These are phyloP conservation scores for Rickenella mellea DNA, from an alignment of 768 basidiomycete genomes.

Conservation along the genomic window DNA sequence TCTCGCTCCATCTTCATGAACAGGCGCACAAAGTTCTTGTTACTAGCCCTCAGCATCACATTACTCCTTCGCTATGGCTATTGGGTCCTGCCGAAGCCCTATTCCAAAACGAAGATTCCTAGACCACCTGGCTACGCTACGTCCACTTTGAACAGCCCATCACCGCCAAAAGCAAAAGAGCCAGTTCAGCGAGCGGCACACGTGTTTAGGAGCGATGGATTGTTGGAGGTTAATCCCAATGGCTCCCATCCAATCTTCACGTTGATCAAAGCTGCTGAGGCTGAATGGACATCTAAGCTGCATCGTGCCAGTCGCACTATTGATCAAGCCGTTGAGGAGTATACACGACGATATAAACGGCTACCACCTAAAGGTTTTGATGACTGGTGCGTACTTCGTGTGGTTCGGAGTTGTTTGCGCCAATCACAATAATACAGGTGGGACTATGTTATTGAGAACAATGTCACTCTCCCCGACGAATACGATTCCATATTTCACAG, in stretches of 20 bases:
- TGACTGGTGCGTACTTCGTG: conserved; percentile 35
- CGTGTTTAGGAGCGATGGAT: conserved; percentile 19
- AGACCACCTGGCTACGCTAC: no score
- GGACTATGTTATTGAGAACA: conserved; percentile 32
- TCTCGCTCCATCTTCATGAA: no score
- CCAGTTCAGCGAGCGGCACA: no score
- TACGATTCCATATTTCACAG: conserved; percentile 41
- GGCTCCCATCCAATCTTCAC: conserved; percentile 36
- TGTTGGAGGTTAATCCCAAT: conserved; percentile 25
- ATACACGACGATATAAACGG: conserved; percentile 25
- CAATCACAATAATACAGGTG: conserved; percentile 27
- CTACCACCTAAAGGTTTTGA: conserved; percentile 36
- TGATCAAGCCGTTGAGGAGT: conserved; percentile 29
- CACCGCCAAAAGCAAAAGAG: no score
- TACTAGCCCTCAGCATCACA: no score
- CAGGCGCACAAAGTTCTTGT: no score
- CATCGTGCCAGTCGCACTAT: conserved; percentile 26
- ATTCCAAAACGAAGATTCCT: no score
- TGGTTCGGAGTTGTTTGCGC: no score
- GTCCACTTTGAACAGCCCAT: no score
- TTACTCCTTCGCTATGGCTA: no score
- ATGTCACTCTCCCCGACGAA: conserved; percentile 43
- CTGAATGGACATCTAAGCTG: conserved; percentile 29
- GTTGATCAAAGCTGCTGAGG: conserved; percentile 27
- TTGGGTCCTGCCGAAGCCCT: no score